Conservation (phyloP, 371 early-diverging fungal genomes). For the Mortierella sp. region DNA sequence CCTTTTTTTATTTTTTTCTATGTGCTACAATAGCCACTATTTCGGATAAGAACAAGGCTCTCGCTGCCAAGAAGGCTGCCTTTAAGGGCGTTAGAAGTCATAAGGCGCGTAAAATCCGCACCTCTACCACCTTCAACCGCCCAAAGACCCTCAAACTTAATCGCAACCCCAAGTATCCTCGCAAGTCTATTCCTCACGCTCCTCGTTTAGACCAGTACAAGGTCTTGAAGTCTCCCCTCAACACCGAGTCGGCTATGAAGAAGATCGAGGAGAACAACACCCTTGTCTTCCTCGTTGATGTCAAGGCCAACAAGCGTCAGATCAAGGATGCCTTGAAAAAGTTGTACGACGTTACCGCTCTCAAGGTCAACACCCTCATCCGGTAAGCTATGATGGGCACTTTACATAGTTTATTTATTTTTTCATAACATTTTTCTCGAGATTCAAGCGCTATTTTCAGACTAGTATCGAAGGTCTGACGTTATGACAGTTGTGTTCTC, state of each 20-base stretch:
- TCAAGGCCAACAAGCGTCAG: slow-evolving; percentile 98
- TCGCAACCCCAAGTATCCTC: slow-evolving; percentile 92
- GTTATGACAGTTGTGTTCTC: too few species aligned
- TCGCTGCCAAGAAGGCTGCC: slow-evolving; percentile 88
- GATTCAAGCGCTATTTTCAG: too few species aligned
- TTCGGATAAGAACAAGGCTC: slow-evolving; percentile 74
- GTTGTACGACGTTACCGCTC: slow-evolving; percentile 95
- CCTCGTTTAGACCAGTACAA: slow-evolving; percentile 89
- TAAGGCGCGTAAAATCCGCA: slow-evolving; percentile 89
- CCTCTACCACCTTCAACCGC: slow-evolving; percentile 91
- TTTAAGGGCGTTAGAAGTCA: slow-evolving; percentile 91
- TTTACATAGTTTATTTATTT: neutral
- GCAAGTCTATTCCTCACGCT: slow-evolving; percentile 86
- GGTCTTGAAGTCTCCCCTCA: slow-evolving; percentile 94
- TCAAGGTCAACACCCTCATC: slow-evolving; percentile 98
- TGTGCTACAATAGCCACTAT: too few species aligned
- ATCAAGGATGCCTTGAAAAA: slow-evolving; percentile 98
- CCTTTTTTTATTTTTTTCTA: too few species aligned
- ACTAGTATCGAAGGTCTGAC: too few species aligned
- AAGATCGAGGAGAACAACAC: slow-evolving; percentile 99
- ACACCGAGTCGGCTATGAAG: slow-evolving; percentile 99
- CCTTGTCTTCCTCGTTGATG: slow-evolving; percentile 97
- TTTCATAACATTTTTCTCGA: neutral
- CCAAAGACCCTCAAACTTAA: slow-evolving; percentile 95
- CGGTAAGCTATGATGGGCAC: too few species aligned